Evolutionary conservation across 73 alveolate genomes (phyloP).

Genomic region (Paraurostyla sp.): DNA sequence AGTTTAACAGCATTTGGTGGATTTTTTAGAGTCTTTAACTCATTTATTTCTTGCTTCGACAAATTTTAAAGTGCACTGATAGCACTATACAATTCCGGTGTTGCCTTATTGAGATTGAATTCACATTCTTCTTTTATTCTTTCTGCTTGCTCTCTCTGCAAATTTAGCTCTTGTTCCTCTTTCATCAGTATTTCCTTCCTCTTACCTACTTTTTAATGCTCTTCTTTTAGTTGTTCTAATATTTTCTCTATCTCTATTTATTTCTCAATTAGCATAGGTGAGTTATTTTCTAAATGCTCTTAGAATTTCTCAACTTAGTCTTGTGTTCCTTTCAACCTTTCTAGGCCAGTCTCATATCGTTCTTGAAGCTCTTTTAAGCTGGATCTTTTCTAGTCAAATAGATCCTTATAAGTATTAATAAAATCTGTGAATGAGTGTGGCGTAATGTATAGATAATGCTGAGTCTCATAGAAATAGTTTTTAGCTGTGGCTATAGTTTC

Average conservation of each 20-base stretch:
- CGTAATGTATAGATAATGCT: constrained; percentile 83
- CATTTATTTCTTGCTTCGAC: constrained; percentile 90
- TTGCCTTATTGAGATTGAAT: constrained; percentile 89
- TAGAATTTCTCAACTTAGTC: constrained; percentile 85
- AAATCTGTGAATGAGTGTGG: constrained; percentile 92
- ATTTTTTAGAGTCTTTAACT: constrained; percentile 92
- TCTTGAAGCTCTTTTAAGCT: constrained; percentile 82
- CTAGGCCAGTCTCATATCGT: constrained; percentile 88
- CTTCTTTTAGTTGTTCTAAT: constrained; percentile 85
- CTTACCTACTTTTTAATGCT: constrained; percentile 92
- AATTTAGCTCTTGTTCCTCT: constrained; percentile 93
- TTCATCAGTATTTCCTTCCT: constrained; percentile 85
- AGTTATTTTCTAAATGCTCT: constrained; percentile 78
- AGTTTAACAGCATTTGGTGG: constrained; percentile 95
- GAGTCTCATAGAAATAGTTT: constrained; percentile 42
- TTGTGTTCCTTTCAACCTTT: constrained; percentile 85
- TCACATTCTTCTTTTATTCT: constrained; percentile 91
- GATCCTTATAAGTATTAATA: constrained; percentile 83
- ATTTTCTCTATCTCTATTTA: constrained; percentile 85
- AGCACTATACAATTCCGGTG: constrained; percentile 95
- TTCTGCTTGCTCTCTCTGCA: constrained; percentile 90
- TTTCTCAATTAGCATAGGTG: constrained; percentile 88
- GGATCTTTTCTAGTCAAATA: constrained; percentile 86
- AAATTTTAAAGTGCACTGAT: constrained; percentile 92
- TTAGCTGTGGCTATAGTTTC: constrained; percentile 53